Percentiles rank a stretch among this genome's conserved stretches.
phyloP scores from a whole-genome alignment of 768 basidiomycete species.

The Xerocomellus intermedius region DNA sequence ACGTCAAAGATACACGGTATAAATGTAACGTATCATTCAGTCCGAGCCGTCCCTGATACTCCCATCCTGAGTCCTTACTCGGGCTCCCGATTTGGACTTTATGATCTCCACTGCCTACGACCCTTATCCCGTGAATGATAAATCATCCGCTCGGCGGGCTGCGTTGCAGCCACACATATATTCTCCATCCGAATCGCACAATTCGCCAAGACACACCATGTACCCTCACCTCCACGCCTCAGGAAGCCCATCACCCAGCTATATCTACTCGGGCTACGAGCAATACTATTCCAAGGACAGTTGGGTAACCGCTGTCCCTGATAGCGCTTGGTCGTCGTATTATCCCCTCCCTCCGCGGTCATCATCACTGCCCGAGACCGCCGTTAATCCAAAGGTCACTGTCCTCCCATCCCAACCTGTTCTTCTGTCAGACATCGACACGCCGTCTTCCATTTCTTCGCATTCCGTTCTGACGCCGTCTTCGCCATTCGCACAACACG shows the following conservation, averaged over 20 bases:
- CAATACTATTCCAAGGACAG: slow-evolving; percentile 23
- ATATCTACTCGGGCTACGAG: slow-evolving; percentile 25
- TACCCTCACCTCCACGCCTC: slow-evolving; percentile 24
- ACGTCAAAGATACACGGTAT: slow-evolving; percentile 32
- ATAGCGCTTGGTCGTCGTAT: slow-evolving; percentile 22
- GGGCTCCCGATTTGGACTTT: slow-evolving; percentile 21
- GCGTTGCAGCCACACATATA: slow-evolving; percentile 33
- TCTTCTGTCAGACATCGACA: slow-evolving; percentile 27
- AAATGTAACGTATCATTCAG: slow-evolving; percentile 27
- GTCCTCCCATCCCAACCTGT: slow-evolving; percentile 24
- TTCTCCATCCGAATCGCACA: slow-evolving; percentile 26
- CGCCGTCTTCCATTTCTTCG: slow-evolving; percentile 33
- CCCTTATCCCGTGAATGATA: slow-evolving; percentile 27
- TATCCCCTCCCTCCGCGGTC: slow-evolving; percentile 16
- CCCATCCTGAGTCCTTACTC: slow-evolving; percentile 21
- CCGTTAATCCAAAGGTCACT: slow-evolving; percentile 30
- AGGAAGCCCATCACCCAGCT: slow-evolving; percentile 20
- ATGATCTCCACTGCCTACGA: slow-evolving; percentile 34
- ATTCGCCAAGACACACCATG: slow-evolving; percentile 24
- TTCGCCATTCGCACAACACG: slow-evolving; percentile 27
- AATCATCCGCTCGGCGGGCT: slow-evolving; percentile 20
- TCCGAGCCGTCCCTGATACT: slow-evolving; percentile 27
- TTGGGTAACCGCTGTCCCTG: slow-evolving; percentile 12
- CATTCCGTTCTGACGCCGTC: slow-evolving; percentile 32
- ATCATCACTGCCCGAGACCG: slow-evolving; percentile 12